Evolutionary conservation across 306 rosid species (phyloP), one percentile per base, ranked within the genome.

Genomic region (Vicia villosa): DNA sequence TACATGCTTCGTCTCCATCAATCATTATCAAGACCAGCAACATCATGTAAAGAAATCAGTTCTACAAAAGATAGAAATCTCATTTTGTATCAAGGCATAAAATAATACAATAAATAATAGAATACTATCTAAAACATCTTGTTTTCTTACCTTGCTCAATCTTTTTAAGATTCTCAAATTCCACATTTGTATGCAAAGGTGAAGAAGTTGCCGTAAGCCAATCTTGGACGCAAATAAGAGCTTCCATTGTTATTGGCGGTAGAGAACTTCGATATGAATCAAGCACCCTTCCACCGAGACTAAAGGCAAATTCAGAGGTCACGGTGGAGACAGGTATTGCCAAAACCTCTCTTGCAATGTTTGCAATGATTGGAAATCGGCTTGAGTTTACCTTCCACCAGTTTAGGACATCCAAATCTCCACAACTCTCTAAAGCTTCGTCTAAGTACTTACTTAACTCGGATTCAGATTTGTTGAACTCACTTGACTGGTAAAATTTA

Each of bases 1-100:
- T 40, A 80, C 80, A 51, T 67, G 66, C 85, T 79, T 85, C 21
- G 75, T 79, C 9, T 22, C 16, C 60, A 54, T 54, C 36, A 54
- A 3, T 54, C 60, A 54, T 54, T 16, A 54, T 12, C 60, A 21
- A 22, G 60, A 11, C 16, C 60, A 54, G 17, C 36, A 54, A 54
- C 60, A 22, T 54, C 36, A 54, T 22, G 36, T 12, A 32, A 54
- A 22, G 52, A 63, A 63, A 22, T 26, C 40, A 24, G 13, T 65
- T 43, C 70, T 66, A 57, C 10, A 24, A 66, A 66, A 45, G 8
- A 20, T 10, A 46, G 8, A 26, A 51, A 54, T 26, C 42, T 13
- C n/a, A 24, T 1, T 55, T 1, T 6, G 4, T 26, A 22, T 41
- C 55, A 54, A 69, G 60, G 41, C 41, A 55, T 40, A 22, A 28